Percentiles rank a stretch among this genome's conserved stretches.
Conservation (phyloP, 169 alveolate genomes). For the Perkinsus olseni region DNA sequence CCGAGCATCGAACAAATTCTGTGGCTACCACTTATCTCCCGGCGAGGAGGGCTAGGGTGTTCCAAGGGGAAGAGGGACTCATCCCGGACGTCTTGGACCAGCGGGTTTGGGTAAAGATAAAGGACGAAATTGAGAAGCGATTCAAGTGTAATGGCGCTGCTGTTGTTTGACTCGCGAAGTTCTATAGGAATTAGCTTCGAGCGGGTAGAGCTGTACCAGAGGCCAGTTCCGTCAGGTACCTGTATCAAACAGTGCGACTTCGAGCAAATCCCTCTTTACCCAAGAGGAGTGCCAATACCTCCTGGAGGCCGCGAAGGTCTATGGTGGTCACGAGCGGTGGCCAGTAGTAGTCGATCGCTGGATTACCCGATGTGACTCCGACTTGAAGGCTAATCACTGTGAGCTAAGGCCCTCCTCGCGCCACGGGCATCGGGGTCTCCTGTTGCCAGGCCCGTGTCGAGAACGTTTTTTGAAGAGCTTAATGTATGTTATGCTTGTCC, state of each 20-base stretch:
- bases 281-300: not conserved
- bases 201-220: too few relatives aligned
- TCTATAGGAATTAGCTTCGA: too few relatives aligned
- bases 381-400: not conserved
- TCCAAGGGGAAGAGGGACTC: not conserved
- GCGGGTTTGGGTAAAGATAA: not conserved
- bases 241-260: not conserved
- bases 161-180: not conserved
- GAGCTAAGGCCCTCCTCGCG: not conserved
- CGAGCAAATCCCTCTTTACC: not conserved
- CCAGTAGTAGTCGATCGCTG: not conserved
- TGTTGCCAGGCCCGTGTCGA: not conserved
- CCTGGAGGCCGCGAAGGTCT: not conserved
- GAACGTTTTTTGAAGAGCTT: not conserved
- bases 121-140: not conserved
- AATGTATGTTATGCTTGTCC: not conserved
- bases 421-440: not conserved
- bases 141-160: not conserved
- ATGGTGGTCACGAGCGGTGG: not conserved
- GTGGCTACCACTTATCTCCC: not conserved
- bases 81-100: not conserved
- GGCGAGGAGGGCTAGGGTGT: not conserved
- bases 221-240: not conserved
- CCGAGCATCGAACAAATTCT: not conserved
- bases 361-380: not conserved